Base-by-base conservation (phyloP, 345 rosid genomes). In the Ailanthus altissimus region DNA sequence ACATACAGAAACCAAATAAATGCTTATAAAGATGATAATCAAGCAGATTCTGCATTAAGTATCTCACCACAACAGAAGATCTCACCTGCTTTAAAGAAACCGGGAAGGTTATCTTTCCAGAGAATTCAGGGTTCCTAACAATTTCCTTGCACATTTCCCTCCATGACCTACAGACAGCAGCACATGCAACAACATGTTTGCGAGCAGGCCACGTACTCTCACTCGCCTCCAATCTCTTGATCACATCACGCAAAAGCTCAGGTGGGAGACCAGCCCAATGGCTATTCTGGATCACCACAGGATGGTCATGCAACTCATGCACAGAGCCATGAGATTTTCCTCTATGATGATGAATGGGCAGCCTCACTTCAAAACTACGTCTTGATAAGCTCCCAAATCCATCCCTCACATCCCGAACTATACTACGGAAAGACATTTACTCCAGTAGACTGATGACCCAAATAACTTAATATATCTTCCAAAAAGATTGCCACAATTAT, bases 111-210 rank as follows among this genome's bases (percentile, higher is more conserved):
- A 94, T 91, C 87, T 90, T 93, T 66, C 98, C 98, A 5, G 88
- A 89, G 61, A 91, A 83, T 81, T 94, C 98, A 0, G 97, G 98
- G 74, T 85, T 88, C 69, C 72, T 82, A 36, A 94, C 98, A 64
- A 94, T 90, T 82, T 93, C 98, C 86, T 86, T 87, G 72, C 98
- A 94, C 97, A 94, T 92, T 73, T 89, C 95, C 81, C 98, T 90
- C 98, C 98, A 94, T 20, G 97, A 86, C 73, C 91, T 88, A 81
- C 98, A 94, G 18, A 94, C 98, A 0, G 91, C 94, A 81, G 98
- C 98, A 84, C 98, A 94, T 40, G 98, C 96, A 72, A 94, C 96
- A 32, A 94, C 98, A 80, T 94, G 83, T 87, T 79, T 90, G 38
- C 98, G 93, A 77, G 91, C 85, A 82, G 98, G 98, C 98, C 98